A percentile compares a stretch with the other conserved stretches of the same genome.
Conservation (phyloP, 345 rosid species). For the Hibiscus syriacus region DNA sequence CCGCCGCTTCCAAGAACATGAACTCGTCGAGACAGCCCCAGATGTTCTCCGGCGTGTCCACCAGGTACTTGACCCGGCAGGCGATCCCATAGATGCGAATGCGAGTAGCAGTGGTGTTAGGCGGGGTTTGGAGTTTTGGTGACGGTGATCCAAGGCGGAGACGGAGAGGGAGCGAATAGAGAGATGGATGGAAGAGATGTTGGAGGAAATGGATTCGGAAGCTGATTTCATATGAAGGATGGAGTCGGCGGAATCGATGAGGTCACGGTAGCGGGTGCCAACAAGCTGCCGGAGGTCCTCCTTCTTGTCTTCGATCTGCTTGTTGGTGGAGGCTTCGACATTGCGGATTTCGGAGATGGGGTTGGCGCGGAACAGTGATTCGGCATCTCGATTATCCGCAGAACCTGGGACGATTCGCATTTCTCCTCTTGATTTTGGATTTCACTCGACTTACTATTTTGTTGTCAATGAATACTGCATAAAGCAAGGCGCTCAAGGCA, state of each 20-base stretch:
- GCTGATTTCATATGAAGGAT: slow-evolving; percentile 82
- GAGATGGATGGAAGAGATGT: slow-evolving; percentile 57
- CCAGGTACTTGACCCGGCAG: slow-evolving; percentile 85
- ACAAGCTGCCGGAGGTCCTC: slow-evolving; percentile 93
- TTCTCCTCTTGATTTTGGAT: background rate
- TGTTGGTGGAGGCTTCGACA: slow-evolving; percentile 58
- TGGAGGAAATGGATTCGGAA: slow-evolving; percentile 58
- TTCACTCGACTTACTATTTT: background rate
- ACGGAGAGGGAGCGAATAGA: slow-evolving; percentile 58
- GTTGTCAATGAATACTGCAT: background rate
- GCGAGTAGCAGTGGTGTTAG: slow-evolving; percentile 27
- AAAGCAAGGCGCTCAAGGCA: too few species aligned
- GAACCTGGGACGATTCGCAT: slow-evolving; percentile 1
- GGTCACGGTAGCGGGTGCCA: slow-evolving; percentile 86
- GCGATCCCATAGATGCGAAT: slow-evolving; percentile 61
- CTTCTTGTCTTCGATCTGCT: slow-evolving; percentile 85
- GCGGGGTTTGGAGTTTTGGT: slow-evolving; percentile 31
- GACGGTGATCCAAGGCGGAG: slow-evolving; percentile 42
- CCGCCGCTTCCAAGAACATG: slow-evolving; percentile 82
- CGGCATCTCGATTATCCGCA: slow-evolving; percentile 45
- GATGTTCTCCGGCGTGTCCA: slow-evolving; percentile 89
- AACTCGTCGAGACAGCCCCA: slow-evolving; percentile 96
- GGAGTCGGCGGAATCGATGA: slow-evolving; percentile 93
- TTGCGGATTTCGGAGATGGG: slow-evolving; percentile 72
- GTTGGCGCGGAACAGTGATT: slow-evolving; percentile 71